These are phyloP conservation scores for Cladosporium sphaerospermum DNA, from an alignment of 2,329 filamentous ascomycete genomes.

Conservation along the genomic window DNA sequence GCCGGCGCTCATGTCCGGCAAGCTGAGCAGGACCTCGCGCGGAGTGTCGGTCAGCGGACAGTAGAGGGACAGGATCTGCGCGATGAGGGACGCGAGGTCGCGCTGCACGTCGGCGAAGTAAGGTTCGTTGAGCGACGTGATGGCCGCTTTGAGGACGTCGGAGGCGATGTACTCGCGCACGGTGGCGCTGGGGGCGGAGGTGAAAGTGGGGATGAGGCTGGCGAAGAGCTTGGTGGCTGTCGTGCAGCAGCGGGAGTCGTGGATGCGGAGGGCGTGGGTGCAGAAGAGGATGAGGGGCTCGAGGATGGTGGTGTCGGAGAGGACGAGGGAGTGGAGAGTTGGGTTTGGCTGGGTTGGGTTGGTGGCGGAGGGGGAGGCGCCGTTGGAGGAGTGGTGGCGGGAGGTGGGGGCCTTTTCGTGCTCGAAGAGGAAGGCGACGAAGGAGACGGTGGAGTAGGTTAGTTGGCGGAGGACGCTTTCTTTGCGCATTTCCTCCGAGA, in stretches of 20 bases:
- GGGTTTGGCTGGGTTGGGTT: slow-evolving; percentile 33
- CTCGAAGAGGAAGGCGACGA: slow-evolving; percentile 83
- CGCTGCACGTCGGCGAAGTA: slow-evolving; percentile 97
- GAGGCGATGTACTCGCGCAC: slow-evolving; percentile 86
- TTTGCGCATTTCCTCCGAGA: slow-evolving; percentile 95
- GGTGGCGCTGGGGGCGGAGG: slow-evolving; percentile 48
- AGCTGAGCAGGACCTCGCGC: slow-evolving; percentile 64
- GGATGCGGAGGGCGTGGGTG: slow-evolving; percentile 82
- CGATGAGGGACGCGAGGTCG: slow-evolving; percentile 82
- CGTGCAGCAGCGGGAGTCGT: slow-evolving; percentile 80
- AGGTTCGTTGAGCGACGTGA: slow-evolving; percentile 84
- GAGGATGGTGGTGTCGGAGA: slow-evolving; percentile 69
- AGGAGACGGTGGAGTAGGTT: slow-evolving; percentile 84
- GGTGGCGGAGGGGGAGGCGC: slow-evolving; percentile 1
- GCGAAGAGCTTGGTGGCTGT: slow-evolving; percentile 83
- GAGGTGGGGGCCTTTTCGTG: slow-evolving; percentile 50
- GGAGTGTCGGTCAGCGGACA: slow-evolving; percentile 64
- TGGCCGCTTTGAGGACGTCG: slow-evolving; percentile 82
- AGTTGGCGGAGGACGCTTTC: slow-evolving; percentile 92
- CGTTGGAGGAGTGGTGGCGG: slow-evolving; percentile 13
- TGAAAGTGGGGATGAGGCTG: slow-evolving; percentile 74
- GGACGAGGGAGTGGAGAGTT: slow-evolving; percentile 73
- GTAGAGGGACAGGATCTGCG: slow-evolving; percentile 75
- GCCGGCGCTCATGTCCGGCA: slow-evolving; percentile 67
- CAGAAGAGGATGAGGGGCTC: slow-evolving; percentile 88